Percentiles rank a stretch among this genome's conserved stretches.
phyloP scores from a whole-genome alignment of 2,329 filamentous ascomycete species.

The Sarocladium strictum region DNA sequence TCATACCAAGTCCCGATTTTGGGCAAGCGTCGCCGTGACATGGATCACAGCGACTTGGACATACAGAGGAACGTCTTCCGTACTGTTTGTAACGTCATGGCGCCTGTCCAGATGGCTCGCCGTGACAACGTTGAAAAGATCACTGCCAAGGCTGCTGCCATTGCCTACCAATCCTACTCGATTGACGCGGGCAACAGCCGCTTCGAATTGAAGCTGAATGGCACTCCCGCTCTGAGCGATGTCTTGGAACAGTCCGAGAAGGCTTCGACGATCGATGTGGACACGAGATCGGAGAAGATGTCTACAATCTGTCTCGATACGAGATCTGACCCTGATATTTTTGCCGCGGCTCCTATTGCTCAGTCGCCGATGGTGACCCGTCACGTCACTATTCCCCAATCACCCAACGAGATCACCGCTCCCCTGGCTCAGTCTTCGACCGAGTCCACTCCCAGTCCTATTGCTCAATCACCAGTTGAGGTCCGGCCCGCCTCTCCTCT shows the following conservation, averaged over 20 bases:
- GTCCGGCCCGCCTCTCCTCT: background rate
- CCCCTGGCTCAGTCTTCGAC: no score
- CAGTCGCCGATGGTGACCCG: background rate
- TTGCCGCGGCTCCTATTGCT: background rate
- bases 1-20: background rate
- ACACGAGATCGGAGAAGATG: no score
- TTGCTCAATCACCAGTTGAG: background rate
- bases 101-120: background rate
- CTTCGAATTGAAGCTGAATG: background rate
- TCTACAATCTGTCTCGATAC: background rate
- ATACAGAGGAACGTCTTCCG: background rate
- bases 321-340: background rate
- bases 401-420: no score
- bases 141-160: background rate
- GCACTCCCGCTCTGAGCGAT: background rate
- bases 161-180: background rate
- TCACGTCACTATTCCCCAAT: no score
- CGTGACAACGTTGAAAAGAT: background rate
- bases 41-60: background rate
- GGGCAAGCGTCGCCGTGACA: background rate
- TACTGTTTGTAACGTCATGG: background rate
- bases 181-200: background rate
- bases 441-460: no score
- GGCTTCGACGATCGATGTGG: constrained; percentile 10
- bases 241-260: constrained; percentile 5